These are phyloP conservation scores for Suhomyces bokatorum DNA, from an alignment of 1,139 yeast species.

Conservation along the genomic window DNA sequence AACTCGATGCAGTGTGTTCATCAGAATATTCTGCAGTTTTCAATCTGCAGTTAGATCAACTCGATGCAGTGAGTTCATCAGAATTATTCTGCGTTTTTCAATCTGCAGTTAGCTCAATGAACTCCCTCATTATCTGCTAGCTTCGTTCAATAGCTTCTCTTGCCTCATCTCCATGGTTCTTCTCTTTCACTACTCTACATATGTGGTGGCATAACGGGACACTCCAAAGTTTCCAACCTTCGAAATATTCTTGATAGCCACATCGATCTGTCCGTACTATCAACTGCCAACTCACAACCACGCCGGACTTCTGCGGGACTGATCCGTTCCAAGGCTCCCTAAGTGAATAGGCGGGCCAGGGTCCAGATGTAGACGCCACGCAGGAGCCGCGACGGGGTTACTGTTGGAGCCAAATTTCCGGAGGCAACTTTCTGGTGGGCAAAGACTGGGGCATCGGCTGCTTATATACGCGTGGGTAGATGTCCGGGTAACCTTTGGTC, in stretches of 20 bases:
- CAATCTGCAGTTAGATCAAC: too few relatives aligned
- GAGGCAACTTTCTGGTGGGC: slow-evolving; percentile 42
- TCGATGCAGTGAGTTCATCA: too few relatives aligned
- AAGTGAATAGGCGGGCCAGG: slow-evolving; percentile 51
- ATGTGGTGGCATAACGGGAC: slow-evolving; percentile 63
- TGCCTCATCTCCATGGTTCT: too few relatives aligned
- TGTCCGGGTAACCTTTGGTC: slow-evolving; percentile 15
- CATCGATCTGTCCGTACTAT: slow-evolving; percentile 48
- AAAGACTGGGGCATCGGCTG: slow-evolving; percentile 12
- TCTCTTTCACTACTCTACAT: background rate
- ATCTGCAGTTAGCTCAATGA: too few relatives aligned
- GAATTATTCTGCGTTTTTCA: too few relatives aligned
- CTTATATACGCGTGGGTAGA: slow-evolving; percentile 8
- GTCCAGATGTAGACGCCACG: slow-evolving; percentile 7
- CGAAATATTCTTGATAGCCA: slow-evolving; percentile 52
- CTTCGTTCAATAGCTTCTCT: too few relatives aligned
- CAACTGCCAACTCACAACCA: slow-evolving; percentile 40
- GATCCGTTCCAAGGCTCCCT: slow-evolving; percentile 37
- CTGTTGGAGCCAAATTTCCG: slow-evolving; percentile 36
- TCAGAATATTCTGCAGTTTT: too few relatives aligned
- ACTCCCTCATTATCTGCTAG: too few relatives aligned
- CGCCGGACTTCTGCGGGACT: slow-evolving; percentile 14
- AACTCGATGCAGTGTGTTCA: too few relatives aligned
- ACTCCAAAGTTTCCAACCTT: slow-evolving; percentile 42
- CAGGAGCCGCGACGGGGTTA: slow-evolving; percentile 3